These are phyloP conservation scores for Brettanomyces bruxellensis DNA, from an alignment of 805 yeast genomes.

Conservation along the genomic window DNA sequence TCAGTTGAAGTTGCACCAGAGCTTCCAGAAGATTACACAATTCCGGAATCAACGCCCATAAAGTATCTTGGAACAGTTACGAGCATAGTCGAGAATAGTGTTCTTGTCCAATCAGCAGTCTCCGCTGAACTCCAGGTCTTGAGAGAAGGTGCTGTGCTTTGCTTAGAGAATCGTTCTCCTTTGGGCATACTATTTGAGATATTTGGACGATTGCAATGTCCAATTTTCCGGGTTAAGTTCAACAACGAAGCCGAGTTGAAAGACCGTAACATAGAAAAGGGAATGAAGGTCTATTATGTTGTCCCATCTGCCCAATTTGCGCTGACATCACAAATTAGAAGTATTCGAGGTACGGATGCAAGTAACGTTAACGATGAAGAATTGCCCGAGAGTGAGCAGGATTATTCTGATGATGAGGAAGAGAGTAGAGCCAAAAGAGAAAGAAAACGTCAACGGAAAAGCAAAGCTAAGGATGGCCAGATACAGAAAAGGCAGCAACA, in stretches of 20 bases:
- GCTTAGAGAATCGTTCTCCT: conserved; percentile 60
- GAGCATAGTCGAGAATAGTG: conserved; percentile 61
- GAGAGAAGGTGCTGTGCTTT: conserved; percentile 71
- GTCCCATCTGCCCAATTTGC: conserved; percentile 75
- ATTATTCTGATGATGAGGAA: conserved; percentile 88
- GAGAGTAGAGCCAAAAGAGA: conserved; percentile 63
- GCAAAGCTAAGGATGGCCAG: not conserved
- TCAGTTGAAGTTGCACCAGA: conserved; percentile 57
- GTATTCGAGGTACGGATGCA: conserved; percentile 84
- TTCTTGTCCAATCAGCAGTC: conserved; percentile 58
- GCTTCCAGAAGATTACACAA: conserved; percentile 56
- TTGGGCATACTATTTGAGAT: conserved; percentile 81
- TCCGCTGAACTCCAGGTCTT: conserved; percentile 84
- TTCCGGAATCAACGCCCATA: conserved; percentile 54
- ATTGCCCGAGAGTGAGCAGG: conserved; percentile 85
- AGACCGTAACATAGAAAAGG: conserved; percentile 38
- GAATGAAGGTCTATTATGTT: conserved; percentile 60
- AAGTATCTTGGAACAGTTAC: conserved; percentile 64
- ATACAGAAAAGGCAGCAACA: not conserved
- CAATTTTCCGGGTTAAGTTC: conserved; percentile 71
- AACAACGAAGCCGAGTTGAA: conserved; percentile 40
- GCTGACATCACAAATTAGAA: conserved; percentile 62
- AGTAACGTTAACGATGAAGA: conserved; percentile 94
- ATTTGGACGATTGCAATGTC: conserved; percentile 79
- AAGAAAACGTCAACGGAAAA: conserved; percentile 50